These are phyloP conservation scores for Leccinellum luteum DNA, from an alignment of 768 basidiomycete species.

Conservation along the genomic window DNA sequence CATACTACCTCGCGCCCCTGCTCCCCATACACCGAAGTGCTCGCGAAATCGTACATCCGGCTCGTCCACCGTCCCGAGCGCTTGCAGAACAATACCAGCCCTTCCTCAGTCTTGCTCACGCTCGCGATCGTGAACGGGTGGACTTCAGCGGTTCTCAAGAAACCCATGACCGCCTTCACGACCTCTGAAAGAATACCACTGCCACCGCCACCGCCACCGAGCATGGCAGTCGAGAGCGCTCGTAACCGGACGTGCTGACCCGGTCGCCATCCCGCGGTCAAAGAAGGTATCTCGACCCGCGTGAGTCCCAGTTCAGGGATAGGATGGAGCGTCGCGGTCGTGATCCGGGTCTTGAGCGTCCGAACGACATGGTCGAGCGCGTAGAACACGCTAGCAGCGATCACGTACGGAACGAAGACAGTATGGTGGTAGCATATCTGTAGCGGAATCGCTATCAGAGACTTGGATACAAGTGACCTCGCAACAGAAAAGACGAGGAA, in stretches of 20 bases:
- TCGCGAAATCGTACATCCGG: conserved; percentile 51
- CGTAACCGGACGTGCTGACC: conserved; percentile 82
- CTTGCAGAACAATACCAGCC: conserved; percentile 68
- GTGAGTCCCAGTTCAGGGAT: conserved; percentile 64
- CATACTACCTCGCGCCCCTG: conserved; percentile 22
- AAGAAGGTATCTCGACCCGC: conserved; percentile 56
- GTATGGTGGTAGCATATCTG: conserved; percentile 53
- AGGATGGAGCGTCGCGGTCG: conserved; percentile 56
- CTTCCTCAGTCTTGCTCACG: conserved; percentile 51
- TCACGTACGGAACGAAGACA: conserved; percentile 50
- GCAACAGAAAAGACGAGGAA: background rate
- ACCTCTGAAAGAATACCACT: background rate
- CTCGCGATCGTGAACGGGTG: conserved; percentile 87
- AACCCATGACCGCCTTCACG: conserved; percentile 39
- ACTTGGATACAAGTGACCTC: too few species aligned
- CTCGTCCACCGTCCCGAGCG: conserved; percentile 65
- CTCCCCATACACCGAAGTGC: conserved; percentile 33
- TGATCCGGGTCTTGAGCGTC: conserved; percentile 62
- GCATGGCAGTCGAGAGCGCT: conserved; percentile 45
- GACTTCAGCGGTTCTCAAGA: conserved; percentile 53
- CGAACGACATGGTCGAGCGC: conserved; percentile 59
- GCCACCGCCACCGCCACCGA: background rate
- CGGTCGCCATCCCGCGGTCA: conserved; percentile 77
- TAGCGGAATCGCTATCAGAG: background rate
- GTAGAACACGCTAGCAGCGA: conserved; percentile 49